Percentiles rank a stretch among this genome's conserved stretches.
These are phyloP conservation scores for Cymbopogon flexuosus DNA, from an alignment of 202 grass and related monocot genomes.

Conservation along the genomic window DNA sequence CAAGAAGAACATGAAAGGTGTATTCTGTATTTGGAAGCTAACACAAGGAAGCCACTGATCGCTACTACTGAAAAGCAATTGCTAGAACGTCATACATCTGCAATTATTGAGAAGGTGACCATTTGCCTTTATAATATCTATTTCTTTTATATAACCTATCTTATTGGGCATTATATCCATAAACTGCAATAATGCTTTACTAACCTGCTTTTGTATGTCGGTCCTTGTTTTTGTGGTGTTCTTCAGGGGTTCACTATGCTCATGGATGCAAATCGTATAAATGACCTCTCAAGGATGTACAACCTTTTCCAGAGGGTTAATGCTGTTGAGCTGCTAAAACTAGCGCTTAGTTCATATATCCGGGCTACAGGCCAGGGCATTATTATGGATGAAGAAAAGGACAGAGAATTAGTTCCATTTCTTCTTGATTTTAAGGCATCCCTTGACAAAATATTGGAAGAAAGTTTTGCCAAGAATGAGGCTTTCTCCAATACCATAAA, in stretches of 20 bases:
- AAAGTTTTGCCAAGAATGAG: conserved; percentile 94
- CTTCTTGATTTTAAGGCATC: conserved; percentile 91
- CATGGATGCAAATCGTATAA: conserved; percentile 95
- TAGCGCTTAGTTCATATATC: conserved; percentile 88
- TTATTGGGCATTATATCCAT: background rate
- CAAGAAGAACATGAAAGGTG: conserved; percentile 99
- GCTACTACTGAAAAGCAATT: conserved; percentile 89
- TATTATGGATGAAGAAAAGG: conserved; percentile 98
- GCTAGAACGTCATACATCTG: conserved; percentile 72
- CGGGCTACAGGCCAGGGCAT: conserved; percentile 75
- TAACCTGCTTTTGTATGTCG: background rate
- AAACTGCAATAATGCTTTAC: background rate
- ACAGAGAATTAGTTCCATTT: conserved; percentile 90
- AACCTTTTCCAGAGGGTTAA: conserved; percentile 94
- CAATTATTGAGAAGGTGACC: conserved; percentile 95
- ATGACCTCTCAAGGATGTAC: conserved; percentile 82
- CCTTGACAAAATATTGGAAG: conserved; percentile 93
- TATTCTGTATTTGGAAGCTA: conserved; percentile 86
- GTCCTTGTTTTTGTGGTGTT: conserved; percentile 11
- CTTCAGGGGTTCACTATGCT: conserved; percentile 83
- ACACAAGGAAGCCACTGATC: conserved; percentile 82
- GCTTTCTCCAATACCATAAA: conserved; percentile 93
- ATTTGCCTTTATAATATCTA: conserved; percentile 13
- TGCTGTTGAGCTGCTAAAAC: conserved; percentile 79
- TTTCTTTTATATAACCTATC: conserved; percentile 1